Evolutionary conservation across 2,329 filamentous ascomycete genomes (phyloP).

Genomic region (Fusarium torreyae): DNA sequence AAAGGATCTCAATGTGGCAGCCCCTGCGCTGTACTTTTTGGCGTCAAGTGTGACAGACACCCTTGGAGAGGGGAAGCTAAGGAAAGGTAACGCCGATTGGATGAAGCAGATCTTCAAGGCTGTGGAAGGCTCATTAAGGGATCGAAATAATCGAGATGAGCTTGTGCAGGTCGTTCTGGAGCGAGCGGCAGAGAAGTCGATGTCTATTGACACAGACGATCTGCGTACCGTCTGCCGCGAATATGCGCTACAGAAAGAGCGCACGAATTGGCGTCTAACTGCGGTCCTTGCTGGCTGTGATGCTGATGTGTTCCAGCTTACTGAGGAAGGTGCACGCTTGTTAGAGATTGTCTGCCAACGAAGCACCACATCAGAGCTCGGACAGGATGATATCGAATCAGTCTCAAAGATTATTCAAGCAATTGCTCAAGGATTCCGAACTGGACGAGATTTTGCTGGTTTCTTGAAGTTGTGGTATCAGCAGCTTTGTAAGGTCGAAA

Average conservation of each 20-base stretch:
- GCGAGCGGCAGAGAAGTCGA: conserved; percentile 51
- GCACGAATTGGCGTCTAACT: conserved; percentile 61
- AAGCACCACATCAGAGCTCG: conserved; percentile 46
- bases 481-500: conserved; percentile 57
- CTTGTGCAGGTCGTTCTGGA: conserved; percentile 53
- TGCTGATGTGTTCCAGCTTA: conserved; percentile 63
- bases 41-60: conserved; percentile 51
- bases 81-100: conserved; percentile 57
- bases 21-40: conserved; percentile 63
- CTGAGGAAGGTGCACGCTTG: conserved; percentile 57
- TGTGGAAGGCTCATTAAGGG: conserved; percentile 50
- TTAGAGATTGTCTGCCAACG: conserved; percentile 59
- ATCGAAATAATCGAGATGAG: conserved; percentile 45
- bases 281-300: conserved; percentile 61
- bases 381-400: conserved; percentile 38
- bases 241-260: conserved; percentile 57
- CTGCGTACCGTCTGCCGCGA: conserved; percentile 61
- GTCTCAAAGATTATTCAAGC: conserved; percentile 58
- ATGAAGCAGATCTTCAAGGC: conserved; percentile 56
- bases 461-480: conserved; percentile 65
- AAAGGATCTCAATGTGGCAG: conserved; percentile 55
- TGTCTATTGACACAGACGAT: conserved; percentile 57
- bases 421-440: conserved; percentile 62
- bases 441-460: conserved; percentile 60
- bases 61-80: conserved; percentile 48